A percentile compares a stretch with the other conserved stretches of the same genome.
Evolutionary conservation across 2,329 filamentous ascomycete species (phyloP).

Genomic region (Teratosphaeria nubilosa): DNA sequence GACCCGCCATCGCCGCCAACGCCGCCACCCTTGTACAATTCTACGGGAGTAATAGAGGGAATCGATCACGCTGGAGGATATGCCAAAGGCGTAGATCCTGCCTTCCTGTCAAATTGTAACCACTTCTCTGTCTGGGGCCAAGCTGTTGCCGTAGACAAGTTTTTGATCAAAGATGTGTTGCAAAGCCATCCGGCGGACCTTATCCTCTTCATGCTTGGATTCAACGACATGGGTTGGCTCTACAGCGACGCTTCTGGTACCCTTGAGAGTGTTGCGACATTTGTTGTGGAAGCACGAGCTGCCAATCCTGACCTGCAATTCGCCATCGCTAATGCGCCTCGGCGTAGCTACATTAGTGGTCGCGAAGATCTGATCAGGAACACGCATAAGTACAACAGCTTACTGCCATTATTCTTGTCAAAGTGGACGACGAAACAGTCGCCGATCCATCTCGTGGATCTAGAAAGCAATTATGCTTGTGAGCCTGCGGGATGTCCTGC

Average conservation of each 20-base stretch:
- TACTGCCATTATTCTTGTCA: not conserved
- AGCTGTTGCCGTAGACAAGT: conserved; percentile 20
- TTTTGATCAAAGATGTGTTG: conserved; percentile 19
- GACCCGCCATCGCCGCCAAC: conserved; percentile 4
- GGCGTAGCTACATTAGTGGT: not conserved
- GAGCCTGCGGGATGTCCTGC: conserved; percentile 20
- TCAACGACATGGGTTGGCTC: conserved; percentile 11
- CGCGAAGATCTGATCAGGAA: not conserved
- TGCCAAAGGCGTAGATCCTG: not conserved
- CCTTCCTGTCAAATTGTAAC: conserved; percentile 12
- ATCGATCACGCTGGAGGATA: not conserved
- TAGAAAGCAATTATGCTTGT: conserved; percentile 15
- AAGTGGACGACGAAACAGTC: not conserved
- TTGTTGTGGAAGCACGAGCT: not conserved
- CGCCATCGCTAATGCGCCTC: not conserved
- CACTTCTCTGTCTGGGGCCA: conserved; percentile 29
- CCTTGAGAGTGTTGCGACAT: conserved; percentile 13
- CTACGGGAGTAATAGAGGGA: not conserved
- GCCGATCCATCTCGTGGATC: not conserved
- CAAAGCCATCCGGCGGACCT: conserved; percentile 21
- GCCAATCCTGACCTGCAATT: not conserved
- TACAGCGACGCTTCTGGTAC: conserved; percentile 10
- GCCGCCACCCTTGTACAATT: conserved; percentile 5
- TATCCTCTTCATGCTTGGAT: conserved; percentile 7
- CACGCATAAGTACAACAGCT: not conserved